phyloP scores from a whole-genome alignment of 441 rosid species.

The Euphorbia celastroides region DNA sequence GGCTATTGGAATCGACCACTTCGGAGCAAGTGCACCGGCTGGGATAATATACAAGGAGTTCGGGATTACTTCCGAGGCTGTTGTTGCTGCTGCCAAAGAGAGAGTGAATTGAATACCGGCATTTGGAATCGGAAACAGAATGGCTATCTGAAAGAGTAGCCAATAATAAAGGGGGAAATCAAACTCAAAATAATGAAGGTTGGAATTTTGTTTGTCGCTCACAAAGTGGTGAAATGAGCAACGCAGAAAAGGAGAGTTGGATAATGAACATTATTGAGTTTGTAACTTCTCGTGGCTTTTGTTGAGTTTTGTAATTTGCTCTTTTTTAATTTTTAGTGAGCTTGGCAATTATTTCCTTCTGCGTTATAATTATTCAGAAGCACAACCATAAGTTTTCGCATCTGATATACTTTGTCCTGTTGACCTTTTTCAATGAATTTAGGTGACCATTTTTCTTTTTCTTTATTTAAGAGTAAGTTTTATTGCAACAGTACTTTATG shows the following conservation, averaged over 20 bases:
- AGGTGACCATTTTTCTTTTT: too few species aligned
- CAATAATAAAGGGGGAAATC: constrained; percentile 22
- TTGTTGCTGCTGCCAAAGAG: constrained; percentile 62
- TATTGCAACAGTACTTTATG: too few species aligned
- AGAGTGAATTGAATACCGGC: constrained; percentile 10
- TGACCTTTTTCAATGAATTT: neutral
- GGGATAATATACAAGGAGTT: constrained; percentile 71
- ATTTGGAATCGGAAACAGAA: constrained; percentile 12
- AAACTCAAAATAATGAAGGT: constrained; percentile 11
- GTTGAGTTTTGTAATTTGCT: constrained; percentile 28
- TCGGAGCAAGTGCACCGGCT: constrained; percentile 90
- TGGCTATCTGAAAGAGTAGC: constrained; percentile 17
- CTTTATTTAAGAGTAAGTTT: too few species aligned
- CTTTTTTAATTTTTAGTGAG: constrained; percentile 14
- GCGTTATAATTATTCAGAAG: neutral
- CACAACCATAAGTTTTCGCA: neutral
- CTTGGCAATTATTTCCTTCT: constrained; percentile 9
- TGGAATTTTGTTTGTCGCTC: constrained; percentile 24
- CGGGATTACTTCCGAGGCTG: constrained; percentile 70
- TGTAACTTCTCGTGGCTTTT: constrained; percentile 22
- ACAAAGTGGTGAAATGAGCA: constrained; percentile 19
- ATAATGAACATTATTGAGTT: constrained; percentile 22
- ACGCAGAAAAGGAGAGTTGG: constrained; percentile 20
- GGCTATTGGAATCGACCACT: constrained; percentile 68
- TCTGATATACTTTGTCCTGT: neutral